Percentiles rank a stretch among this genome's conserved stretches.
phyloP scores from a whole-genome alignment of 345 rosid genomes.

The Brassica incana region DNA sequence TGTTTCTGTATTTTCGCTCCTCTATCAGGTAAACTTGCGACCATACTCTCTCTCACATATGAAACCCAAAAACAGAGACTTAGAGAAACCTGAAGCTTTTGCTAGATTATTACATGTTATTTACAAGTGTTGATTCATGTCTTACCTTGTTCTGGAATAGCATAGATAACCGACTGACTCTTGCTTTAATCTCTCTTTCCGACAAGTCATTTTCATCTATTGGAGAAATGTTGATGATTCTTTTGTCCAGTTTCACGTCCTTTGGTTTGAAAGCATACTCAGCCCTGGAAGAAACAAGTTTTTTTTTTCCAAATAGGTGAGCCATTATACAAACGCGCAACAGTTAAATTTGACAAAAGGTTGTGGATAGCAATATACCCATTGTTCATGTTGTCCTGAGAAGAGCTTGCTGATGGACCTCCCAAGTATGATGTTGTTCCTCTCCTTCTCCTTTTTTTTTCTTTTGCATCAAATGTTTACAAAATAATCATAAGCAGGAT shows the following conservation, averaged over 20 bases:
- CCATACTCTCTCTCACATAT: constrained; percentile 46
- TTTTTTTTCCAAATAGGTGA: constrained; percentile 1
- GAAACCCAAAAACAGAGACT: constrained; percentile 9
- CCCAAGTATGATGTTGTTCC: constrained; percentile 41
- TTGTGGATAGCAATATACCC: constrained; percentile 53
- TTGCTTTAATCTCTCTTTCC: constrained; percentile 70
- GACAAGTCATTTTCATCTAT: constrained; percentile 47
- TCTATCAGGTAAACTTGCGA: constrained; percentile 73
- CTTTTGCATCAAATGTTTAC: constrained; percentile 27
- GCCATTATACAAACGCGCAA: not conserved
- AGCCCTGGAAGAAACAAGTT: constrained; percentile 51
- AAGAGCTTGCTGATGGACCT: constrained; percentile 47
- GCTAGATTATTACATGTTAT: not conserved
- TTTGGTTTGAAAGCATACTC: constrained; percentile 82
- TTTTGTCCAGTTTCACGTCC: constrained; percentile 56
- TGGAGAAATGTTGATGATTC: constrained; percentile 48
- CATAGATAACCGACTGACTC: constrained; percentile 58
- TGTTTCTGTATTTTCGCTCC: constrained; percentile 74
- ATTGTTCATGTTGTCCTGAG: constrained; percentile 48
- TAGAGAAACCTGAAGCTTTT: constrained; percentile 1
- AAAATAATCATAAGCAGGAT: constrained; percentile 12
- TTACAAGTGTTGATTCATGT: not conserved
- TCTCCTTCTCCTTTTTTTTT: constrained; percentile 27
- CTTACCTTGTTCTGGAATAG: constrained; percentile 66
- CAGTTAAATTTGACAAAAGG: constrained; percentile 1